A percentile compares a stretch with the other conserved stretches of the same genome.
Evolutionary conservation across 768 basidiomycete species (phyloP).

Genomic region (Podaxis sp.): DNA sequence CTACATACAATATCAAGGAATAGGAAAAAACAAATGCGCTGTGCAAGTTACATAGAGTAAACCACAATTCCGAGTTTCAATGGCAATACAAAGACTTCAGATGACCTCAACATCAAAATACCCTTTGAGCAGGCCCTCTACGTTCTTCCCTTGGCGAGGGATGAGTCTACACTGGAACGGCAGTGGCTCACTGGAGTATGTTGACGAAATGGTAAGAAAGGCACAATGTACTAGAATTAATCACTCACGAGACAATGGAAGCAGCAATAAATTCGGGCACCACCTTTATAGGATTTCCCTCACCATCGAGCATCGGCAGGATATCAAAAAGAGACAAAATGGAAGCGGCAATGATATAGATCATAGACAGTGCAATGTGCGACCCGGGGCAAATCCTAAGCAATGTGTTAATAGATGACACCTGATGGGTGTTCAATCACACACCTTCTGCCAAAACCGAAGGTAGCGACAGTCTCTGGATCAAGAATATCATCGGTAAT

Average conservation of each 20-base stretch:
- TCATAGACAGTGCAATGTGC: not conserved
- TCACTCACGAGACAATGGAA: slow-evolving; percentile 10
- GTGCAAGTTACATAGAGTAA: no score
- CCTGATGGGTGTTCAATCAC: not conserved
- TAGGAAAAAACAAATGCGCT: no score
- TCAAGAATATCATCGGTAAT: slow-evolving; percentile 25
- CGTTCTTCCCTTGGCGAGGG: not conserved
- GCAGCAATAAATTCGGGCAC: not conserved
- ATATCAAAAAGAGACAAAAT: slow-evolving; percentile 21
- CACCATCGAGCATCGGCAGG: slow-evolving; percentile 13
- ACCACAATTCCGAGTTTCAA: no score
- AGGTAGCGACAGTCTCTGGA: slow-evolving; percentile 23
- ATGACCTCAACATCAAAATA: not conserved
- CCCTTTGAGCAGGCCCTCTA: not conserved
- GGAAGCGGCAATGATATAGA: slow-evolving; percentile 8
- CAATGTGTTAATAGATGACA: not conserved
- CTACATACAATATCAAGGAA: no score
- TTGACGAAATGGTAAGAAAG: not conserved
- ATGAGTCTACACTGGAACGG: slow-evolving; percentile 3
- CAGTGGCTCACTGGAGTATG: not conserved
- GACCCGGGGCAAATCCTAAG: slow-evolving; percentile 15
- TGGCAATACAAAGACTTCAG: not conserved
- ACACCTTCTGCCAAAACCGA: slow-evolving; percentile 33
- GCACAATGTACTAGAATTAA: not conserved
- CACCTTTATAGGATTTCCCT: slow-evolving; percentile 2